Evolutionary conservation across 805 yeast genomes (phyloP), one percentile per base, ranked within the genome.

Genomic region (Wickerhamiella spandovensis): DNA sequence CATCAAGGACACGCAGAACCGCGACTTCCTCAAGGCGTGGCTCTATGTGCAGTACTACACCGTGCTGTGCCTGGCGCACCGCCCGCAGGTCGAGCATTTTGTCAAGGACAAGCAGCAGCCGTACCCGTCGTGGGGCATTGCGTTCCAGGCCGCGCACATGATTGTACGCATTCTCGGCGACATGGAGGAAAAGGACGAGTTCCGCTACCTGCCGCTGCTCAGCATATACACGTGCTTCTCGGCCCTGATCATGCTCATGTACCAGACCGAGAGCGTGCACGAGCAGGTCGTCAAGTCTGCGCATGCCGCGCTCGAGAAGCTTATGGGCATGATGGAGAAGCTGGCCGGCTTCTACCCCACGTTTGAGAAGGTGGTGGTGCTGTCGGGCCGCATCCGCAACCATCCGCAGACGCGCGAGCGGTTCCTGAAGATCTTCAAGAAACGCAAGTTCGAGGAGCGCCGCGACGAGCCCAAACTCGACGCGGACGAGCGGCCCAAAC

Each of bases 121-220:
- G 20, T 79, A 78, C 61, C 85, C 86, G 5, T 76, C 83, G n/a
- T 79, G 85, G 82, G 85, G 88, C 9, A 81, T 83, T 51, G 83
- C 87, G 2, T 83, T 82, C 70, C 86, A 82, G 63, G 84, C 89
- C 0, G 87, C 92, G 0, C 77, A 84, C 58, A 79, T 82, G 78
- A 78, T 84, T 54, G 74, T 84, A 5, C 70, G 76, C 43, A 79
- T 84, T 49, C 72, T 78, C 25, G 78, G 79, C 46, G 78, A 76
- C 51, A 56, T 84, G 51, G 57, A 72, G 39, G 75, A 72, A 43
- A 70, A 72, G 42, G 71, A 72, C 49, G 76, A 76, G 56, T 61
- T 80, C 49, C 66, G 64, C 49, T 72, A 70, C 55, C 73, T 77
- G 52, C 82, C 85, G 12, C 77, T 80, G n/a, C 69, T 74, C 63